Evolutionary conservation across 208 protist genomes (phyloP).

Genomic region (Leishmania lainsoni): DNA sequence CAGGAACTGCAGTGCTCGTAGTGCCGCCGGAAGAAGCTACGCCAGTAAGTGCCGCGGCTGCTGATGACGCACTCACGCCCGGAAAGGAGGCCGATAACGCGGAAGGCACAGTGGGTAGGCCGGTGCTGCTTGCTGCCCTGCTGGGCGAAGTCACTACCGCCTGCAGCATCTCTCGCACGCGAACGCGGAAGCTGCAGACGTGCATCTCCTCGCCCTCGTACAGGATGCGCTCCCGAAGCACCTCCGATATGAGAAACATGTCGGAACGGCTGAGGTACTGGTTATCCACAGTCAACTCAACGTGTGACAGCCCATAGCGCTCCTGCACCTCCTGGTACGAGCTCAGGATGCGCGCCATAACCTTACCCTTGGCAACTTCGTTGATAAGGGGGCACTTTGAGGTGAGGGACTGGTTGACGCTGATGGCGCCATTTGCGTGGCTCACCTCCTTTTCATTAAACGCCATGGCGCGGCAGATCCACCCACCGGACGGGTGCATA

Average conservation of each 20-base stretch:
- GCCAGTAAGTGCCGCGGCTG: too few species aligned
- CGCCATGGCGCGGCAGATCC: constrained; percentile 84
- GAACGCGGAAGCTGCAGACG: constrained; percentile 68
- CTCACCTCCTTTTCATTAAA: constrained; percentile 68
- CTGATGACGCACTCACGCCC: too few species aligned
- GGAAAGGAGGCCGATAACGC: too few species aligned
- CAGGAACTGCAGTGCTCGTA: background rate
- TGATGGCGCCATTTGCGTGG: constrained; percentile 79
- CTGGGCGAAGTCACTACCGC: constrained; percentile 1
- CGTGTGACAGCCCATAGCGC: constrained; percentile 82
- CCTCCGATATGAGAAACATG: constrained; percentile 75
- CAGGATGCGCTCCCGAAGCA: constrained; percentile 69
- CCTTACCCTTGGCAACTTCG: constrained; percentile 73
- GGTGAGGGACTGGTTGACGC: constrained; percentile 73
- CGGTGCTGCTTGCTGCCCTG: constrained; percentile 14
- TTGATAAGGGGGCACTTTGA: constrained; percentile 68
- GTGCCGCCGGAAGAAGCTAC: background rate
- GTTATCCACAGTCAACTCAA: constrained; percentile 75
- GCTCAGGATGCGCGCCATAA: constrained; percentile 56
- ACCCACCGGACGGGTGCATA: constrained; percentile 59
- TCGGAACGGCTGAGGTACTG: constrained; percentile 82
- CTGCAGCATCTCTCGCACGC: constrained; percentile 73
- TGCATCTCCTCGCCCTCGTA: constrained; percentile 79
- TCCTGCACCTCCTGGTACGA: constrained; percentile 62
- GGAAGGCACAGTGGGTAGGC: too few species aligned